Percentiles rank a stretch among this genome's conserved stretches.
Conservation (phyloP, 345 rosid genomes). For the Triadica sebifera region DNA sequence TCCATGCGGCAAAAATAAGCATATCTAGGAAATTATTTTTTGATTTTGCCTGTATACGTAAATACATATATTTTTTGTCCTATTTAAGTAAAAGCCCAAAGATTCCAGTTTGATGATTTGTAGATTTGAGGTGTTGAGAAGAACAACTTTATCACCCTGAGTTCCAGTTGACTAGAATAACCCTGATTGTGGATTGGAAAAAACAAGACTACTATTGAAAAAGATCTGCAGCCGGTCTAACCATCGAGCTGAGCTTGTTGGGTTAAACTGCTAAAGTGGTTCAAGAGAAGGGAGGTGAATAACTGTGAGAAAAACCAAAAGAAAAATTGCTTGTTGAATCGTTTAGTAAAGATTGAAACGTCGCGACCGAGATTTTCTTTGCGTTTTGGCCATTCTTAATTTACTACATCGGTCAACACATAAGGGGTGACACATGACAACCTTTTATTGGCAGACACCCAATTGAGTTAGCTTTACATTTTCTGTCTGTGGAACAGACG, state of each 20-base stretch:
- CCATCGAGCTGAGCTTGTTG: slow-evolving; percentile 43
- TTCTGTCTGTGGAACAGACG: no score
- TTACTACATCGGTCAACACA: no score
- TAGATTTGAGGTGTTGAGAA: slow-evolving; percentile 66
- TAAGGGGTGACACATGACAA: no score
- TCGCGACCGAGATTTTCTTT: no score
- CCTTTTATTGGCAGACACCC: no score
- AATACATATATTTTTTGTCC: no score
- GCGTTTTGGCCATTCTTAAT: no score
- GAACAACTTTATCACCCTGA: slow-evolving; percentile 57
- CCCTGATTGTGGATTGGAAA: slow-evolving; percentile 39
- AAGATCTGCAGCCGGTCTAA: slow-evolving; percentile 47
- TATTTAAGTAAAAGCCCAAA: no score
- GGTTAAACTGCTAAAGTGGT: slow-evolving; percentile 61
- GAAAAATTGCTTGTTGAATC: slow-evolving; percentile 74
- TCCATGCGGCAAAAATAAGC: no score
- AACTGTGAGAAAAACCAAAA: slow-evolving; percentile 63
- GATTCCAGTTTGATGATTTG: slow-evolving; percentile 34
- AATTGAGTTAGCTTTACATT: no score
- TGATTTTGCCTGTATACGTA: no score
- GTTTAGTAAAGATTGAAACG: slow-evolving; percentile 61
- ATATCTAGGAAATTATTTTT: no score
- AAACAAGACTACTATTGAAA: slow-evolving; percentile 78
- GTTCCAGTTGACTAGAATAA: slow-evolving; percentile 62
- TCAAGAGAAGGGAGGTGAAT: slow-evolving; percentile 55